Percentiles rank a stretch among this genome's conserved stretches.
Evolutionary conservation across 2,329 filamentous ascomycete genomes (phyloP).

Genomic region (Rutstroemia sp.): DNA sequence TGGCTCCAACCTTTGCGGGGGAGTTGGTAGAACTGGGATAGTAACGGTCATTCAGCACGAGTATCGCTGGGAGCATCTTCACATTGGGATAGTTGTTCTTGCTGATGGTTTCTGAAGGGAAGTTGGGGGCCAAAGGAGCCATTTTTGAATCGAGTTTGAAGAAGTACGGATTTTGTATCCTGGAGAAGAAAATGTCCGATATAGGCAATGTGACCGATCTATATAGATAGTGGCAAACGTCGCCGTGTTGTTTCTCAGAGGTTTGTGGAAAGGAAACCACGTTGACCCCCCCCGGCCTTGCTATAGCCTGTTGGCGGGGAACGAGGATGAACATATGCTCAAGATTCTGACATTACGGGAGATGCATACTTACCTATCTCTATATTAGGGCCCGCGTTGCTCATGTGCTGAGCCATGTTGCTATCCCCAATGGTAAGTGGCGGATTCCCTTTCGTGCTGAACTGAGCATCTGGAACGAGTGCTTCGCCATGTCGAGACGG

Average conservation of each 20-base stretch:
- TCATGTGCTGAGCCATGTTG: background rate
- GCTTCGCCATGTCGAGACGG: too few relatives aligned
- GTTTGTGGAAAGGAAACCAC: background rate
- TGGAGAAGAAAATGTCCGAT: background rate
- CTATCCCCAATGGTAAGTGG: too few relatives aligned
- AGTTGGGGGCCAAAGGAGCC: background rate
- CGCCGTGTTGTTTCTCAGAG: background rate
- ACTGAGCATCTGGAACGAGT: background rate
- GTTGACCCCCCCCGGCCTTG: background rate
- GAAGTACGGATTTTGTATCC: background rate
- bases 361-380: background rate
- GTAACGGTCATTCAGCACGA: slow-evolving; percentile 12
- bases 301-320: background rate
- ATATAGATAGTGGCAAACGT: slow-evolving; percentile 2
- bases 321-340: background rate
- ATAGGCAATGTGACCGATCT: slow-evolving; percentile 1
- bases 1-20: slow-evolving; percentile 12
- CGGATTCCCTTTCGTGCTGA: background rate
- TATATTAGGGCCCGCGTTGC: background rate
- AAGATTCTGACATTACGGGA: background rate
- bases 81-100: background rate
- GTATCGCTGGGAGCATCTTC: slow-evolving; percentile 13
- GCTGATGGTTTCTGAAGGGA: background rate
- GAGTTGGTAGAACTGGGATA: slow-evolving; percentile 9
- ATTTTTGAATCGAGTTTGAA: slow-evolving; percentile 3